Evolutionary conservation across 75 land plant species (phyloP), one percentile per base, ranked within the genome.

Genomic region (Selaginella moellendorffii): DNA sequence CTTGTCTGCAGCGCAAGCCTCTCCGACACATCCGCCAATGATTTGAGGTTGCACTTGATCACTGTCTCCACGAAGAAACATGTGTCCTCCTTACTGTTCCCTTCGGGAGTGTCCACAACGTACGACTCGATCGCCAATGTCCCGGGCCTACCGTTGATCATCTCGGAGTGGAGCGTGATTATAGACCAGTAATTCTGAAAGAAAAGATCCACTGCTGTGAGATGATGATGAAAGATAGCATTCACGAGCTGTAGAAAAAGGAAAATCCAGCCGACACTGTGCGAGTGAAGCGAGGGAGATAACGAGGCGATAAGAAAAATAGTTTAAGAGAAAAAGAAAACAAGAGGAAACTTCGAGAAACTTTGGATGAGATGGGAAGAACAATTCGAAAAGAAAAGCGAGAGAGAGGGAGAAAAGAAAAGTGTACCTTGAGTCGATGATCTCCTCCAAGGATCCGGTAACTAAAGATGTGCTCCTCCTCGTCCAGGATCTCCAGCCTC

Each of bases 401-500:
- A n/a, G n/a, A n/a, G n/a, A n/a, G n/a, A n/a, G n/a, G n/a, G n/a
- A n/a, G n/a, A n/a, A n/a, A n/a, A n/a, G n/a, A n/a, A n/a, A n/a
- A n/a, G n/a, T n/a, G 14, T 64, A 70, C 72, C 59, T 65, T 53
- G 20, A 70, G 54, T 17, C 72, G 60, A 54, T 70, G 72, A 28
- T 70, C 72, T 18, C 72, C 72, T n/a, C 88, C 88, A 70, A 85
- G 73, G 1, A 85, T 80, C 29, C 67, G 71, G 53, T 83, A 65
- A 53, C 78, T 77, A 26, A 85, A 72, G 14, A 79, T 67, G 63
- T 79, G 88, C 30, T 74, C 73, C 10, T 77, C 68, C 30, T 85
- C 88, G 54, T 85, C 88, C 31, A 85, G 73, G 21, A 58, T 70
- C 56, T 85, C 88, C 60, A 85, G 53, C 27, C 82, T 68, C 63